These are phyloP conservation scores for Sclerotinia glacialis DNA, from an alignment of 2,329 filamentous ascomycete genomes.

Conservation along the genomic window DNA sequence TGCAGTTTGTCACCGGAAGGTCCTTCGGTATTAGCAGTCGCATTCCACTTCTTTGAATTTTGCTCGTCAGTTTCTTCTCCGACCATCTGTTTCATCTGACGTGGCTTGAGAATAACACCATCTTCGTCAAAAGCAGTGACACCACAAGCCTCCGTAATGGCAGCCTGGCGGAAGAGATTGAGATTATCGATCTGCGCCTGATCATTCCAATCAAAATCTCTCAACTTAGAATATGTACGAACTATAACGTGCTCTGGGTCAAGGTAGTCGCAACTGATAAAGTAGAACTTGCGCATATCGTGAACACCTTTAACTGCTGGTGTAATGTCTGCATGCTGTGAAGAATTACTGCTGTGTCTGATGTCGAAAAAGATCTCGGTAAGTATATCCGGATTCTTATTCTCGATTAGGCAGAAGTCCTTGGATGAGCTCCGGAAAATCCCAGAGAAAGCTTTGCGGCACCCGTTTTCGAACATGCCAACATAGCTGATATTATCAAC, in stretches of 20 bases:
- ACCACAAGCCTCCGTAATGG: constrained; percentile 3
- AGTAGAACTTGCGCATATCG: neutral
- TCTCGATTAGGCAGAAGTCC: constrained; percentile 9
- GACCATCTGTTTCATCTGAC: neutral
- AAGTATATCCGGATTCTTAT: neutral
- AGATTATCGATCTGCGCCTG: neutral
- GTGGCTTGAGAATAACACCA: neutral
- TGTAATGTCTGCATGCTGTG: constrained; percentile 7
- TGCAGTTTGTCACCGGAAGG: neutral
- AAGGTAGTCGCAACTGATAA: constrained; percentile 2
- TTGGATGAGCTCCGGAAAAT: neutral
- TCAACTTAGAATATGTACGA: neutral
- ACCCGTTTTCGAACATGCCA: neutral
- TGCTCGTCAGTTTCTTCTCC: neutral
- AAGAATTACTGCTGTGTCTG: neutral
- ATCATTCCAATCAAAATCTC: constrained; percentile 1
- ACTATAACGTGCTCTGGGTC: constrained; percentile 4
- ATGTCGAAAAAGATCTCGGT: neutral
- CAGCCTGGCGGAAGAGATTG: neutral
- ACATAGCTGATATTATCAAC: neutral
- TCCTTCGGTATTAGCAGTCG: no score
- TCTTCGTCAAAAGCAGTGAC: neutral
- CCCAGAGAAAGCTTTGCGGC: neutral
- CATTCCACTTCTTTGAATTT: neutral
- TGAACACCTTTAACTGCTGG: neutral